phyloP scores from a whole-genome alignment of 2,329 filamentous ascomycete species.

The Hypoxylon sp. region DNA sequence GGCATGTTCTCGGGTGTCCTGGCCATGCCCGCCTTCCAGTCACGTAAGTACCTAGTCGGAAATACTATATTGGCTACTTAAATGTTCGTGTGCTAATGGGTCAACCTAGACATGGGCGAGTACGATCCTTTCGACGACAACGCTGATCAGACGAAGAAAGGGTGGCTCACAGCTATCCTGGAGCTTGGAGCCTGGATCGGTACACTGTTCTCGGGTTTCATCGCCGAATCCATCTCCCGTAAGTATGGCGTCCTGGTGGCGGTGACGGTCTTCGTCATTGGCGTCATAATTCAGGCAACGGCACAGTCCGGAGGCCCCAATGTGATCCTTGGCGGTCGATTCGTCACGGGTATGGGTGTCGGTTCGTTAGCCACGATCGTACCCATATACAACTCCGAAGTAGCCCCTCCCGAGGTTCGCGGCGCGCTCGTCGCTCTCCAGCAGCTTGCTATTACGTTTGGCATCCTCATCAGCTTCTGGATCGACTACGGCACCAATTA shows the following conservation, averaged over 20 bases:
- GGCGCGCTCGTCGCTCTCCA: constrained; percentile 60
- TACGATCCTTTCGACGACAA: constrained; percentile 60
- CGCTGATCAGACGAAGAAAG: constrained; percentile 65
- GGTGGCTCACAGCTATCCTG: constrained; percentile 74
- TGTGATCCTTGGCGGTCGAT: constrained; percentile 76
- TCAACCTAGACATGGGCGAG: constrained; percentile 64
- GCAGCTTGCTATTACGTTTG: constrained; percentile 67
- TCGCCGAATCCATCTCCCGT: constrained; percentile 76
- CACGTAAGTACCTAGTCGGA: constrained; percentile 54
- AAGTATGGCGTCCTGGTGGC: constrained; percentile 78
- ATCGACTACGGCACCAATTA: constrained; percentile 74
- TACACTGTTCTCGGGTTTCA: constrained; percentile 74
- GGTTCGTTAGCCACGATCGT: constrained; percentile 76
- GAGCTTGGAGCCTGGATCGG: constrained; percentile 84
- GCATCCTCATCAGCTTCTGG: constrained; percentile 75
- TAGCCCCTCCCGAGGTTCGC: constrained; percentile 57
- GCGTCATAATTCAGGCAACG: constrained; percentile 75
- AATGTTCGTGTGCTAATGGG: constrained; percentile 13
- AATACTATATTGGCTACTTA: no score
- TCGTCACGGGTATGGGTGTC: constrained; percentile 79
- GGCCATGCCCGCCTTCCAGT: constrained; percentile 65
- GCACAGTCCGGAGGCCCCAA: constrained; percentile 67
- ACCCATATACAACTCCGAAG: constrained; percentile 64
- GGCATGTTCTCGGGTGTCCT: constrained; percentile 80
- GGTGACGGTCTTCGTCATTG: constrained; percentile 74